Evolutionary conservation across 73 alveolate genomes (phyloP).

Genomic region (Paramecium caudatum): DNA sequence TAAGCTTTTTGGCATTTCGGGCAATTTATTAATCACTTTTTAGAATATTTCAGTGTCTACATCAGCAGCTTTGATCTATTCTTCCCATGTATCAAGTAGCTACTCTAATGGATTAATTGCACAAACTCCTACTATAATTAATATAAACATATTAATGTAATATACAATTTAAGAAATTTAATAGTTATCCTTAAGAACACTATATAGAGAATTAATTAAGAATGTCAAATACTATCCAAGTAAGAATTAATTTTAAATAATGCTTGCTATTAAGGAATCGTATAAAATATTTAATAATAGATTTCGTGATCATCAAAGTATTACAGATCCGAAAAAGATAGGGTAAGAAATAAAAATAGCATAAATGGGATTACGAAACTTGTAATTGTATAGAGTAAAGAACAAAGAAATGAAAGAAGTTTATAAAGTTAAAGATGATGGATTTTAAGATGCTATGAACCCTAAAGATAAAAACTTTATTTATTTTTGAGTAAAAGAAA

Average conservation of each 20-base stretch:
- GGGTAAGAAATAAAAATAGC: slow-evolving; percentile 66
- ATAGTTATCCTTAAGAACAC: slow-evolving; percentile 34
- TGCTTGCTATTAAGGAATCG: slow-evolving; percentile 67
- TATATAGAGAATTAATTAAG: slow-evolving; percentile 65
- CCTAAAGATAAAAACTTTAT: slow-evolving; percentile 73
- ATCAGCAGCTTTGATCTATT: too few species aligned
- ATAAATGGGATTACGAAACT: slow-evolving; percentile 64
- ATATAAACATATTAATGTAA: slow-evolving; percentile 41
- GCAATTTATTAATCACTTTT: too few species aligned
- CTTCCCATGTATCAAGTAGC: too few species aligned
- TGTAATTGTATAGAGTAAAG: slow-evolving; percentile 58
- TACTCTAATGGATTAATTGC: too few species aligned
- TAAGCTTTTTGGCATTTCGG: slow-evolving; percentile 17
- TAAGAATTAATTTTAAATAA: slow-evolving; percentile 66
- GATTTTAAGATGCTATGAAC: slow-evolving; percentile 34
- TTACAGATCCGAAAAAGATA: neutral
- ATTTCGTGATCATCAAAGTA: slow-evolving; percentile 9
- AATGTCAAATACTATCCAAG: slow-evolving; percentile 74
- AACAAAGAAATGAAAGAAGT: slow-evolving; percentile 54
- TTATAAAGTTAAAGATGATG: slow-evolving; percentile 58
- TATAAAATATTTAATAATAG: slow-evolving; percentile 29
- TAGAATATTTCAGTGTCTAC: too few species aligned
- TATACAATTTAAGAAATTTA: slow-evolving; percentile 44
- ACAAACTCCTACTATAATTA: slow-evolving; percentile 20
- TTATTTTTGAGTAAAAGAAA: slow-evolving; percentile 66